phyloP scores from a whole-genome alignment of 2,329 filamentous ascomycete species.

The Coleophoma crateriformis region DNA sequence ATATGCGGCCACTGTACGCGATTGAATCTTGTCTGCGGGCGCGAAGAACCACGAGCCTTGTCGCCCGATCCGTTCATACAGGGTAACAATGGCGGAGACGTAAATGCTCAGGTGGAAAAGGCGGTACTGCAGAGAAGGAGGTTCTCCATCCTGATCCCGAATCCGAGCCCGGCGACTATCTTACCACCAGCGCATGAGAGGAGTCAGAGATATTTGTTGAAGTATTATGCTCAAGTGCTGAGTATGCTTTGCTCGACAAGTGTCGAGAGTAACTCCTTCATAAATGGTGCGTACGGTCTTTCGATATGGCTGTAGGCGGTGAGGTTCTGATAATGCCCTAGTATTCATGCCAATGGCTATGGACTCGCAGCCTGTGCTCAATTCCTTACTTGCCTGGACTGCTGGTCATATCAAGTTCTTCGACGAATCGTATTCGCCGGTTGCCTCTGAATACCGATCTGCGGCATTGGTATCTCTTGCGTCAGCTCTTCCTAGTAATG shows the following conservation, averaged over 20 bases:
- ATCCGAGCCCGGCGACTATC: not conserved
- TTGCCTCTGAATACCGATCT: conserved; percentile 1
- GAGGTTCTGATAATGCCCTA: not conserved
- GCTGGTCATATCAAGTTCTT: conserved; percentile 1
- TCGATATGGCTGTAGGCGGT: too few relatives aligned
- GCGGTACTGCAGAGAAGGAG: not conserved
- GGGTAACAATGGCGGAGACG: not conserved
- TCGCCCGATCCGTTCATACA: not conserved
- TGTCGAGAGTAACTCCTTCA: conserved; percentile 1
- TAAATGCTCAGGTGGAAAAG: not conserved
- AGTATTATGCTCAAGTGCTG: conserved; percentile 1
- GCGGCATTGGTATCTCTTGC: not conserved
- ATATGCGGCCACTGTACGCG: conserved; percentile 1
- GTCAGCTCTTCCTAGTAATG: not conserved
- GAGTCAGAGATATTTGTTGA: conserved; percentile 1
- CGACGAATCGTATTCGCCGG: not conserved
- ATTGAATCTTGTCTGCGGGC: not conserved
- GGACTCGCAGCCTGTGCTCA: not conserved
- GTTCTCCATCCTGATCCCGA: not conserved
- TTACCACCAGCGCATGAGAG: not conserved
- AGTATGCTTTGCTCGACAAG: not conserved
- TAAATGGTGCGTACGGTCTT: not conserved
- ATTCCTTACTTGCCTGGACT: not conserved
- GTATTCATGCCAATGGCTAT: conserved; percentile 1
- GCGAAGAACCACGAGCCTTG: not conserved